Base-by-base conservation (phyloP, 1,139 yeast species). In the Chernovozyma sophiae-reginae region DNA sequence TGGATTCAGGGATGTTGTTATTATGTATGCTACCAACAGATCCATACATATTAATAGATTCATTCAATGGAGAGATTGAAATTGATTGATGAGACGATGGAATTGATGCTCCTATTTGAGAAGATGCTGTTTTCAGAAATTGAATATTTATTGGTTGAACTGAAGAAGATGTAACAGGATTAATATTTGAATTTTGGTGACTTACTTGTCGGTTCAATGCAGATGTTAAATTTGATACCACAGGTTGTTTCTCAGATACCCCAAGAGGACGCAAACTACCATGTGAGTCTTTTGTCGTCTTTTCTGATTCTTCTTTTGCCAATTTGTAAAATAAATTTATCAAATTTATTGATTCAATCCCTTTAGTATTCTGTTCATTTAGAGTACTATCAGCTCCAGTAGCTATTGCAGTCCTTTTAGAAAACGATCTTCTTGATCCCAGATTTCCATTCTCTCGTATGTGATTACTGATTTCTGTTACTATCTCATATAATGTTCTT, bases 401-500 rank as follows among this genome's bases (percentile, higher is more conserved):
- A 6, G 8, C 23, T 19, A 56, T 38, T 24, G 55, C 44, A 3
- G 49, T 55, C 34, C 50, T 52, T 38, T 51, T 60, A n/a, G 58
- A 51, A 2, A 58, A 51, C 3, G 60, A 51, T 26, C 55, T 47
- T 32, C 60, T 45, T 29, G 53, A 39, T 15, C 44, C 34, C 17
- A 44, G 44, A 18, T 35, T 36, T 36, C n/a, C 41, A 32, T 13
- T 38, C 22, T 27, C 45, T 26, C 8, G 42, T 30, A 19, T 37
- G 30, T 49, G 51, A n/a, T 31, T 28, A 28, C 48, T 46, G 16
- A 51, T 35, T 32, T 47, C 53, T 35, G 58, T 59, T 11, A 72
- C 46, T 1, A 75, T 49, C 22, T 51, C 56, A 50, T 68, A 71
- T n/a, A 83, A 56, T 2, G 67, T 68, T 35, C 86, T 52, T 31